These are phyloP conservation scores for Ramaria sp. DNA, from an alignment of 768 basidiomycete genomes.

Conservation along the genomic window DNA sequence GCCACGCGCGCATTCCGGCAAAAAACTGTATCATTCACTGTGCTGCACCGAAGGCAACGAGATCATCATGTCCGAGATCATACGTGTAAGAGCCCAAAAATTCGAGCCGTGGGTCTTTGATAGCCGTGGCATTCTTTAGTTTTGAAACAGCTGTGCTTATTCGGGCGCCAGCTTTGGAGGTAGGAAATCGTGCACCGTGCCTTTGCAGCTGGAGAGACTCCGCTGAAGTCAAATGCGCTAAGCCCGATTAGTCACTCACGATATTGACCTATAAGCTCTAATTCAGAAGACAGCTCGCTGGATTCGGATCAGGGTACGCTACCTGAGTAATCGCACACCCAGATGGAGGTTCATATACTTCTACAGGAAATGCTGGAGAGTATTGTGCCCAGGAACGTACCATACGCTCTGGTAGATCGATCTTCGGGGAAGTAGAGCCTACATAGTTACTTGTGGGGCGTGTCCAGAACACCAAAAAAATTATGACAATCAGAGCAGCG, in stretches of 20 bases:
- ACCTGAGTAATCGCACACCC: constrained; percentile 50
- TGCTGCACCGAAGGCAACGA: constrained; percentile 56
- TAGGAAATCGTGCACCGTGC: constrained; percentile 74
- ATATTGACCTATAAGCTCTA: constrained; percentile 40
- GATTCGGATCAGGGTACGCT: constrained; percentile 2
- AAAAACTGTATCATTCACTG: constrained; percentile 33
- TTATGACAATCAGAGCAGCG: background rate
- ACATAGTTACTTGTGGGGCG: background rate
- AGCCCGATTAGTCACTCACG: constrained; percentile 24
- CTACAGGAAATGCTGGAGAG: constrained; percentile 45
- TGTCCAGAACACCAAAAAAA: background rate
- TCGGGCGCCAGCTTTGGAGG: constrained; percentile 28
- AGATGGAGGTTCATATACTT: constrained; percentile 31
- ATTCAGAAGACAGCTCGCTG: background rate
- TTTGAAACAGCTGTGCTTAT: constrained; percentile 43
- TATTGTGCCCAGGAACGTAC: constrained; percentile 45
- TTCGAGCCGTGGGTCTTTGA: constrained; percentile 33
- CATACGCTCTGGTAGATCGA: constrained; percentile 9
- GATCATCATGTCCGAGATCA: constrained; percentile 41
- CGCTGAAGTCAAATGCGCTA: background rate
- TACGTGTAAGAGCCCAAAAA: constrained; percentile 54
- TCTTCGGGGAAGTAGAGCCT: background rate
- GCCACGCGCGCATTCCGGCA: background rate
- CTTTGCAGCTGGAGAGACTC: constrained; percentile 50
- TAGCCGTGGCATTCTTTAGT: constrained; percentile 35